Base-by-base conservation (phyloP, 768 basidiomycete species). In the Piloderma croceum region DNA sequence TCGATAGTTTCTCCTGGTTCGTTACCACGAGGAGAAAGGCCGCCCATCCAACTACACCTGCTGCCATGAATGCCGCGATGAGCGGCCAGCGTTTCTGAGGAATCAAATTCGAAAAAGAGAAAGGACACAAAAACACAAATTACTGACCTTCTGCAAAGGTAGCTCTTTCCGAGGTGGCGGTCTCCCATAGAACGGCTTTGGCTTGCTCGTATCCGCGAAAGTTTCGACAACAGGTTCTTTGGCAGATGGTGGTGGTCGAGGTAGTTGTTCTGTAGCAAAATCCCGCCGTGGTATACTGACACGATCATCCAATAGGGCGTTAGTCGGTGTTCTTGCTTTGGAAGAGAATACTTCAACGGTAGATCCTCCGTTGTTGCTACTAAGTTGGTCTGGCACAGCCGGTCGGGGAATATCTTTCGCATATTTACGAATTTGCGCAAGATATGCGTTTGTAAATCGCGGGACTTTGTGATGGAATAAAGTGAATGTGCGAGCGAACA, bases 1-100 rank as follows among this genome's bases (percentile, higher is more conserved):
- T 82, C 19, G 83, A 77, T 21, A 88, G 68, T 50, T 79, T 81
- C 53, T 89, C 87, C 55, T 84, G 77, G 63, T 89, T 90, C 42
- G 77, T 79, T 7, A 77, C 80, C 44, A 76, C 79, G 21, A 72
- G 68, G 49, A 86, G 70, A 57, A 90, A 90, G 6, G 68, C 70
- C 3, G 62, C 74, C 86, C 86, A 88, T 6, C 71, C 75, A 1
- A 75, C 56, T 2, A 82, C 58, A 12, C 83, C 86, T 5, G 76
- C 42, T 1, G 64, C 61, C 13, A 70, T 64, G 31, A 76, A 60
- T 0, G 64, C 72, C 24, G 80, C 61, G 15, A 78, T 53, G 17
- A 69, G 52, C 0, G 84, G 83, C 83, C 84, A 86, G 51, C 60
- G 65, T 51, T 53, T 54, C 62, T 68, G 43, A 52, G 53, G 61